Percentiles rank a stretch among this genome's conserved stretches.
These are phyloP conservation scores for Clathrus columnatus DNA, from an alignment of 768 basidiomycete genomes.

Conservation along the genomic window DNA sequence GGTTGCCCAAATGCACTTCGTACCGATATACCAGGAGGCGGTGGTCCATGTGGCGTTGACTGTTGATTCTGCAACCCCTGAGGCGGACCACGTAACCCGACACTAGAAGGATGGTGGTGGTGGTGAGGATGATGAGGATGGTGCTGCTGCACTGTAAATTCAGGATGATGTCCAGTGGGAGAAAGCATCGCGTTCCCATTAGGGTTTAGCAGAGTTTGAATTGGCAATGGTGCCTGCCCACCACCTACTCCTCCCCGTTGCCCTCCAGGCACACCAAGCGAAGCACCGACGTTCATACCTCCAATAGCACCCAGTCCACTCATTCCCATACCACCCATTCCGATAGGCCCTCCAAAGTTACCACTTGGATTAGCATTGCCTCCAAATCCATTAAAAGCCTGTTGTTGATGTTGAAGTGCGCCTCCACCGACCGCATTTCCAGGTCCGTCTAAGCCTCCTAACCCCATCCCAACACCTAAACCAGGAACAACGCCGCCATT, in stretches of 20 bases:
- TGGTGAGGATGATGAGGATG: too few species aligned
- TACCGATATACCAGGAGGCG: neutral
- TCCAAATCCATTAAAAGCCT: slow-evolving; percentile 28
- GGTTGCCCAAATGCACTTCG: neutral
- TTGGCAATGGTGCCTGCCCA: neutral
- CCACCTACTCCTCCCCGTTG: neutral
- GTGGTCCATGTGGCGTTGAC: slow-evolving; percentile 11
- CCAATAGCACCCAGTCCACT: neutral
- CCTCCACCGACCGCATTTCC: neutral
- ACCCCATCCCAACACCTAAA: slow-evolving; percentile 20
- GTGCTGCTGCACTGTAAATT: slow-evolving; percentile 37
- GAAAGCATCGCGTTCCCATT: slow-evolving; percentile 44
- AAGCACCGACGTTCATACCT: neutral
- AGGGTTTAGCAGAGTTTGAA: slow-evolving; percentile 5
- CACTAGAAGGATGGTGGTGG: slow-evolving; percentile 37
- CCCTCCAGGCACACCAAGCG: neutral
- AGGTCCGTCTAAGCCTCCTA: slow-evolving; percentile 15
- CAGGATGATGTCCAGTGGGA: slow-evolving; percentile 33
- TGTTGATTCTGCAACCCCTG: slow-evolving; percentile 26
- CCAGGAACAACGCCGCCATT: slow-evolving; percentile 27
- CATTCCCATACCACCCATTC: slow-evolving; percentile 16
- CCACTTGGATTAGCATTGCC: neutral
- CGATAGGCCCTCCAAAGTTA: too few species aligned
- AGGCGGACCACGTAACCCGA: slow-evolving; percentile 27
- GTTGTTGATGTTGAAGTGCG: slow-evolving; percentile 37